Evolutionary conservation across 2,329 filamentous ascomycete genomes (phyloP).

Genomic region (Emergomyces pasteurianus): DNA sequence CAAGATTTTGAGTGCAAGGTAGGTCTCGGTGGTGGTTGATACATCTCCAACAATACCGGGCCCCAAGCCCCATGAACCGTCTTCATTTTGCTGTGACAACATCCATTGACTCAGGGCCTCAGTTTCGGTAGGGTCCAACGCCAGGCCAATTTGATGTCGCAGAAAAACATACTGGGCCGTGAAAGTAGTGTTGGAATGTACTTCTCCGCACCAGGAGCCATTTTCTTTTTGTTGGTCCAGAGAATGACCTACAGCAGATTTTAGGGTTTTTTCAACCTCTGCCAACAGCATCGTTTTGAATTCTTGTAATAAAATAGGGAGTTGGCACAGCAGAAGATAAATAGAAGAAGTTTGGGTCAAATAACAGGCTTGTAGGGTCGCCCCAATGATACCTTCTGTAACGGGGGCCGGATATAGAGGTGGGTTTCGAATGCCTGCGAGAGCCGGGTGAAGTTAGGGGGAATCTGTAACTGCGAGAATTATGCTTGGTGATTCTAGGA

Average conservation of each 20-base stretch:
- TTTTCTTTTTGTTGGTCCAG: neutral
- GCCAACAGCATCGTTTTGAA: neutral
- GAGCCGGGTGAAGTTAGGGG: neutral
- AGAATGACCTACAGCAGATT: neutral
- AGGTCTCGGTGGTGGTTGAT: slow-evolving; percentile 23
- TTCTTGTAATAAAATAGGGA: neutral
- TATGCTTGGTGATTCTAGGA: neutral
- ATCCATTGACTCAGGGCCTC: slow-evolving; percentile 5
- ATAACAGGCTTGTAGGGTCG: neutral
- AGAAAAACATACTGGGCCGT: slow-evolving; percentile 20
- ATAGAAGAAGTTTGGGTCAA: neutral
- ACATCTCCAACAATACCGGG: slow-evolving; percentile 11
- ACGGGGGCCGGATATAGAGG: neutral
- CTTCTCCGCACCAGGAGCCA: slow-evolving; percentile 6
- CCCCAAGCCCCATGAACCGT: slow-evolving; percentile 23
- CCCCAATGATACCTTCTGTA: neutral
- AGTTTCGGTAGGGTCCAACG: slow-evolving; percentile 7
- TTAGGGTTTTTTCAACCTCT: neutral
- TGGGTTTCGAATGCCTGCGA: neutral
- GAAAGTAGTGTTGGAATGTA: slow-evolving; percentile 13
- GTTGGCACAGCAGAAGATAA: neutral
- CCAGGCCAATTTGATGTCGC: slow-evolving; percentile 13
- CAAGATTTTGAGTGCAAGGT: slow-evolving; percentile 26
- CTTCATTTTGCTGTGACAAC: slow-evolving; percentile 12
- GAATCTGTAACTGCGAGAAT: neutral